Percentiles rank a stretch among this genome's conserved stretches.
Conservation (phyloP, 2,329 filamentous ascomycete genomes). For the Mollisiaceae sp. region DNA sequence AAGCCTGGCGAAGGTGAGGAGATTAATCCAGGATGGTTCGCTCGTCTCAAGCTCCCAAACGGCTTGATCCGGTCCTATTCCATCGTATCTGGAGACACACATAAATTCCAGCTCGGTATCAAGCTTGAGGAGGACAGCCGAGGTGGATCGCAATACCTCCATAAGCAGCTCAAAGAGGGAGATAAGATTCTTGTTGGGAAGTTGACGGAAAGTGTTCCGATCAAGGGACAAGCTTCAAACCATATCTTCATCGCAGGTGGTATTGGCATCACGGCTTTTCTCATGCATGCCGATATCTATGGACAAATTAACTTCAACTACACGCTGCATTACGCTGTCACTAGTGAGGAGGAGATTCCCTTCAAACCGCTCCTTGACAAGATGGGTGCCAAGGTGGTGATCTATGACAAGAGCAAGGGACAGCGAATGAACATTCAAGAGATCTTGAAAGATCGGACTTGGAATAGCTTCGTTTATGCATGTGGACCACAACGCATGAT, state of each 20-base stretch:
- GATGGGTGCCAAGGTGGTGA: constrained; percentile 48
- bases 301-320: constrained; percentile 54
- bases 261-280: constrained; percentile 70
- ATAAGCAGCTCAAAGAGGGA: constrained; percentile 53
- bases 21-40: constrained; percentile 57
- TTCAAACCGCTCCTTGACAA: constrained; percentile 55
- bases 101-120: constrained; percentile 62
- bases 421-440: constrained; percentile 56
- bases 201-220: constrained; percentile 55
- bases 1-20: constrained; percentile 44
- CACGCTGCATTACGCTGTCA: constrained; percentile 64
- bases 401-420: constrained; percentile 59
- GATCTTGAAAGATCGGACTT: constrained; percentile 53
- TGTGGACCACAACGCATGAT: constrained; percentile 65
- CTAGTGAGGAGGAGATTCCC: constrained; percentile 56
- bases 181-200: constrained; percentile 56
- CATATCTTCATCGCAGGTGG: constrained; percentile 69
- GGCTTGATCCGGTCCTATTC: constrained; percentile 65
- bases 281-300: constrained; percentile 53
- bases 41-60: constrained; percentile 60
- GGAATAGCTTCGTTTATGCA: constrained; percentile 64
- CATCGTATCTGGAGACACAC: constrained; percentile 56
- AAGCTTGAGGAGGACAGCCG: constrained; percentile 59
- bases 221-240: constrained; percentile 54
- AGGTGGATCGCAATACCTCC: constrained; percentile 66